Percentiles rank a stretch among this genome's conserved stretches.
phyloP scores from a whole-genome alignment of 2,329 filamentous ascomycete genomes.

The Colletotrichum magnum region DNA sequence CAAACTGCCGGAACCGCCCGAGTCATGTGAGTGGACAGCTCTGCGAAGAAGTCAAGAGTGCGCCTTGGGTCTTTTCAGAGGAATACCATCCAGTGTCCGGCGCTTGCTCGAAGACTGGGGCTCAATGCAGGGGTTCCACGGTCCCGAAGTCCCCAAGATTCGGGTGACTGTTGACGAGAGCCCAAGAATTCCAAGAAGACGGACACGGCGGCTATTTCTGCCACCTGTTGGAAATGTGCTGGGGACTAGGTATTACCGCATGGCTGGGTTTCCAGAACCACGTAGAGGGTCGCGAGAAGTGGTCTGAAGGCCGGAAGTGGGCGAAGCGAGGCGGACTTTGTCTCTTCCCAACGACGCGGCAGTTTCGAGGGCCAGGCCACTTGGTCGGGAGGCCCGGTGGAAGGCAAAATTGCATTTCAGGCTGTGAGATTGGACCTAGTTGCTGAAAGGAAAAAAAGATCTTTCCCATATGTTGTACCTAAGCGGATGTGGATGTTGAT shows the following conservation, averaged over 20 bases:
- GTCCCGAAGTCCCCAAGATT: neutral
- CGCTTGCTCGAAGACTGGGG: slow-evolving; percentile 16
- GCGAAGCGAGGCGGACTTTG: slow-evolving; percentile 28
- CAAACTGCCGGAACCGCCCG: slow-evolving; percentile 19
- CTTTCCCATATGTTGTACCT: neutral
- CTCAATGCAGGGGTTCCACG: neutral
- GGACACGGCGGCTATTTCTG: slow-evolving; percentile 31
- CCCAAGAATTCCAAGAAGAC: slow-evolving; percentile 5
- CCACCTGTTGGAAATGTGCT: neutral
- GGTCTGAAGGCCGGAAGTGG: slow-evolving; percentile 17
- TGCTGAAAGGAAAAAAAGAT: slow-evolving; percentile 10
- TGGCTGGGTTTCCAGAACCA: neutral
- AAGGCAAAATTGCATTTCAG: neutral
- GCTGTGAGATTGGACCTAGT: neutral
- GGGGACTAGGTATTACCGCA: neutral
- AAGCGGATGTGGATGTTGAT: too few relatives aligned
- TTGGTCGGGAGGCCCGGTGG: neutral
- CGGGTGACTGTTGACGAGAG: slow-evolving; percentile 13
- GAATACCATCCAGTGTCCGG: slow-evolving; percentile 1
- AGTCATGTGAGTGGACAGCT: slow-evolving; percentile 33
- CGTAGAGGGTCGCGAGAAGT: neutral
- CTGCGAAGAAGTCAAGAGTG: neutral
- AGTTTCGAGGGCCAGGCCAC: neutral
- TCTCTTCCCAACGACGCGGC: slow-evolving; percentile 4
- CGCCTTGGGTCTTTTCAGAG: neutral